These are phyloP conservation scores for Sporothrix sp. DNA, from an alignment of 2,329 filamentous ascomycete genomes.

Conservation along the genomic window DNA sequence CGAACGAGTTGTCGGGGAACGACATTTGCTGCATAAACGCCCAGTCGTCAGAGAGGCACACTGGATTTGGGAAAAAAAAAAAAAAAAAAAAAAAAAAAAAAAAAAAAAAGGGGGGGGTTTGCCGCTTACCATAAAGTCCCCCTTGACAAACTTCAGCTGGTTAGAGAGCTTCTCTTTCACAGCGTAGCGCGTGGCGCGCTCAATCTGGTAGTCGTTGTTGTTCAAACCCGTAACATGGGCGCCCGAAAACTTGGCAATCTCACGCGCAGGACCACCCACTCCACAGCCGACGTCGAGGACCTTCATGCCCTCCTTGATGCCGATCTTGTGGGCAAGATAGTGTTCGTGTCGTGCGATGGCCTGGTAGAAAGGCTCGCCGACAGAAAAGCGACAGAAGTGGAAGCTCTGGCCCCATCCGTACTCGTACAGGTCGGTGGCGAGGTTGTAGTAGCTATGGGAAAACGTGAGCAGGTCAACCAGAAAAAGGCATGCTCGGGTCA, in stretches of 20 bases:
- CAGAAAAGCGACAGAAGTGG: conserved; percentile 92
- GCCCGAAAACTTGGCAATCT: conserved; percentile 93
- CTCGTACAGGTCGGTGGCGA: conserved; percentile 93
- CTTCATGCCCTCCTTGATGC: conserved; percentile 74
- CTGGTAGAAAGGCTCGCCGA: conserved; percentile 78
- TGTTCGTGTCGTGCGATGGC: conserved; percentile 96
- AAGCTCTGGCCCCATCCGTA: conserved; percentile 95
- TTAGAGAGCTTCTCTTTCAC: conserved; percentile 67
- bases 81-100: neutral
- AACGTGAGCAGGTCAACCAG: neutral
- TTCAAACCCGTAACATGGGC: conserved; percentile 85
- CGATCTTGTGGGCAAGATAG: conserved; percentile 86
- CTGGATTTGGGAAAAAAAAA: neutral
- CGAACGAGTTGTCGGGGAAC: conserved; percentile 85
- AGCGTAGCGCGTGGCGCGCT: conserved; percentile 81
- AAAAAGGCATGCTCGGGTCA: neutral
- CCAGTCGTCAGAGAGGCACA: neutral
- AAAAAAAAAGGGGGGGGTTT: neutral
- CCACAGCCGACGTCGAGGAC: conserved; percentile 95
- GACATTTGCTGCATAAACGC: conserved; percentile 57
- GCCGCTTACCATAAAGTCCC: conserved; percentile 86
- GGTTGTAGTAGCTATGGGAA: conserved; percentile 78
- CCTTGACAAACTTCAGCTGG: conserved; percentile 82
- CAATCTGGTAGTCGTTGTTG: conserved; percentile 99
- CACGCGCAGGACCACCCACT: conserved; percentile 87